phyloP scores from a whole-genome alignment of 2,329 filamentous ascomycete species.

The Sphaceloma murrayae region DNA sequence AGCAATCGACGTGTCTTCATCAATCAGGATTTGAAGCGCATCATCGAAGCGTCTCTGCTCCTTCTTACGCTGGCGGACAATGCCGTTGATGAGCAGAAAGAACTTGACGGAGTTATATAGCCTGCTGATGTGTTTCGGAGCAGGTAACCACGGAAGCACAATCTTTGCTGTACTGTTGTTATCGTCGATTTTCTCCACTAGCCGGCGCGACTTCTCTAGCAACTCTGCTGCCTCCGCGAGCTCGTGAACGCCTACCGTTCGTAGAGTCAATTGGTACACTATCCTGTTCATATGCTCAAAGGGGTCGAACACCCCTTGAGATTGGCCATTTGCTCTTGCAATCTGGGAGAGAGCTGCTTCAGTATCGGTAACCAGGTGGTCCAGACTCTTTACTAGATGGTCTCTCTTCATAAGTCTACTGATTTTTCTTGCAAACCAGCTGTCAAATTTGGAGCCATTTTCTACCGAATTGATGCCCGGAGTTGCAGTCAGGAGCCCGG shows the following conservation, averaged over 20 bases:
- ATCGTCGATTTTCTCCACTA: constrained; percentile 41
- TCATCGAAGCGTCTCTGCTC: constrained; percentile 39
- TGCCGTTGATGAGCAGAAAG: constrained; percentile 41
- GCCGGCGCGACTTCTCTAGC: constrained; percentile 34
- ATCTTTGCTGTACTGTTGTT: constrained; percentile 37
- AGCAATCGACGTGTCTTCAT: constrained; percentile 34
- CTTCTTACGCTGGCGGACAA: constrained; percentile 39
- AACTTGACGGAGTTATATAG: constrained; percentile 39
- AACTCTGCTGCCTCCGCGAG: constrained; percentile 40
- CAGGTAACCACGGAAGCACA: constrained; percentile 46
- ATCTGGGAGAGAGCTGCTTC: not conserved
- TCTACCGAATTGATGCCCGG: not conserved
- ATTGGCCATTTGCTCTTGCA: not conserved
- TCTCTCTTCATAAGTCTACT: constrained; percentile 31
- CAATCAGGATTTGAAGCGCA: constrained; percentile 45
- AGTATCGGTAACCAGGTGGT: constrained; percentile 32
- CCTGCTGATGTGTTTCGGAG: constrained; percentile 35
- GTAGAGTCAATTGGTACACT: constrained; percentile 48
- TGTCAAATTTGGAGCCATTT: constrained; percentile 17
- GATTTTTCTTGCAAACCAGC: constrained; percentile 27
- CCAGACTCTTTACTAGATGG: constrained; percentile 30
- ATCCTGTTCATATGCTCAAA: constrained; percentile 46
- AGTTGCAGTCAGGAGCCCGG: constrained; percentile 13
- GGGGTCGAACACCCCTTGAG: too few species aligned
- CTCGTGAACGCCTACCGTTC: constrained; percentile 45